Percentiles rank a stretch among this genome's conserved stretches.
phyloP scores from a whole-genome alignment of 1,284 basidiomycete species.

The Trametes polyzona region DNA sequence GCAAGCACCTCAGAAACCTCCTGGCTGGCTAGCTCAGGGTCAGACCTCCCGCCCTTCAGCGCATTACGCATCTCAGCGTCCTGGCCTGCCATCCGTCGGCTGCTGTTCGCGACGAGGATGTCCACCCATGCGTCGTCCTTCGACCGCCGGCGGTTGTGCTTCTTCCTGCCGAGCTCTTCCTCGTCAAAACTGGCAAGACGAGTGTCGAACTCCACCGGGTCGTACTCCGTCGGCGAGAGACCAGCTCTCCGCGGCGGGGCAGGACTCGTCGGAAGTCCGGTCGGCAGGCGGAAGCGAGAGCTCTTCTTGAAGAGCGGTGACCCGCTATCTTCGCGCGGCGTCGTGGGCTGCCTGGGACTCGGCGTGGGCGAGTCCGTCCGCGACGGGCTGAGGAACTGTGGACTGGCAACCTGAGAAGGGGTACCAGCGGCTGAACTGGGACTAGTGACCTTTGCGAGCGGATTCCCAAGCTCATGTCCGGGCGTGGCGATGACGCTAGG shows the following conservation, averaged over 20 bases:
- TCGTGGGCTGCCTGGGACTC: constrained; percentile 1
- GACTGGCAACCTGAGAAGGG: neutral
- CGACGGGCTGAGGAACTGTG: constrained; percentile 18
- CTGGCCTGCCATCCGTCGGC: constrained; percentile 62
- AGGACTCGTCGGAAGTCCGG: constrained; percentile 54
- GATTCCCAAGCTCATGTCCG: constrained; percentile 18
- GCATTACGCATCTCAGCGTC: constrained; percentile 49
- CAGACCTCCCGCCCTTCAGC: constrained; percentile 47
- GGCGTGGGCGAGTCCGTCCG: constrained; percentile 19
- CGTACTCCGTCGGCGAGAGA: constrained; percentile 66
- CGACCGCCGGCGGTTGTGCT: constrained; percentile 57
- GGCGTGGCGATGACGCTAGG: constrained; percentile 21
- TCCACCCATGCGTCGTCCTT: constrained; percentile 82
- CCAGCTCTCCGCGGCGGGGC: constrained; percentile 45
- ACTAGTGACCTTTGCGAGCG: constrained; percentile 10
- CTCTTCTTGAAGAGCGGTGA: constrained; percentile 26
- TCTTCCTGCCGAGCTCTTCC: constrained; percentile 50
- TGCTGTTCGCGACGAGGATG: constrained; percentile 75
- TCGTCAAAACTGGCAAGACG: constrained; percentile 68
- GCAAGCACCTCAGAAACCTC: constrained; percentile 75
- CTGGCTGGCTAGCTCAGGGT: constrained; percentile 72
- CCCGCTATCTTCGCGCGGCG: constrained; percentile 16
- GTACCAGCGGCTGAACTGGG: constrained; percentile 7
- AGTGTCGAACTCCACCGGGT: constrained; percentile 75
- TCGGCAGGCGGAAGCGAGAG: constrained; percentile 62